Conservation (phyloP, 2,329 filamentous ascomycete species). For the Fusarium keratoplasticum region DNA sequence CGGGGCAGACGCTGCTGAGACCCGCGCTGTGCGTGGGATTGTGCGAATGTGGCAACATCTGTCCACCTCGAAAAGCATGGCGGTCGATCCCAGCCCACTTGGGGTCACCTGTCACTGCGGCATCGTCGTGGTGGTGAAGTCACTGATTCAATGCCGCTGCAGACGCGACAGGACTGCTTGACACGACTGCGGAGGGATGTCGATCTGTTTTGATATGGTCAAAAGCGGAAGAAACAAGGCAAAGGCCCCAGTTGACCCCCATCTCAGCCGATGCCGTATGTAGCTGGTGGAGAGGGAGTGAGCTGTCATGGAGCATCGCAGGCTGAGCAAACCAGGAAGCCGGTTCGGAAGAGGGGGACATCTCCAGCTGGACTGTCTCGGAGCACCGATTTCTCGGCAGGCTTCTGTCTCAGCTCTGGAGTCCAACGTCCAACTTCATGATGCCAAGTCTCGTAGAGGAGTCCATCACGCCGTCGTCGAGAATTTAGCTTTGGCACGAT, state of each 20-base stretch:
- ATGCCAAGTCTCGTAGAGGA: background rate
- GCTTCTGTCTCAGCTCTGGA: slow-evolving; percentile 4
- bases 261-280: slow-evolving; percentile 12
- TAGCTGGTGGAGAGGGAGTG: slow-evolving; percentile 14
- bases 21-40: slow-evolving; percentile 24
- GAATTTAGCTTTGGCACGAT: slow-evolving; percentile 16
- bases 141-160: slow-evolving; percentile 22
- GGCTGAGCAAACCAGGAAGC: slow-evolving; percentile 12
- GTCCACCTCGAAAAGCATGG: slow-evolving; percentile 27
- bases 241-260: slow-evolving; percentile 10
- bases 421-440: background rate
- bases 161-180: slow-evolving; percentile 2
- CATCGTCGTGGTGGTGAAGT: slow-evolving; percentile 30
- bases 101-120: slow-evolving; percentile 29
- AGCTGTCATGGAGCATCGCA: slow-evolving; percentile 17
- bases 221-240: slow-evolving; percentile 2
- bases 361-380: slow-evolving; percentile 13
- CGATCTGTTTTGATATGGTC: slow-evolving; percentile 36
- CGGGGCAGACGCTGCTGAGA: slow-evolving; percentile 6
- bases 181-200: slow-evolving; percentile 19
- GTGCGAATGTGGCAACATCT: slow-evolving; percentile 41
- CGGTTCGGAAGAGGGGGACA: slow-evolving; percentile 5
- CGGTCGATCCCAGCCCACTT: slow-evolving; percentile 40
- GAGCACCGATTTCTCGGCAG: background rate
- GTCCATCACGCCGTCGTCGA: slow-evolving; percentile 19